Conservation (phyloP, 768 basidiomycete genomes). For the Ramaria sp. region DNA sequence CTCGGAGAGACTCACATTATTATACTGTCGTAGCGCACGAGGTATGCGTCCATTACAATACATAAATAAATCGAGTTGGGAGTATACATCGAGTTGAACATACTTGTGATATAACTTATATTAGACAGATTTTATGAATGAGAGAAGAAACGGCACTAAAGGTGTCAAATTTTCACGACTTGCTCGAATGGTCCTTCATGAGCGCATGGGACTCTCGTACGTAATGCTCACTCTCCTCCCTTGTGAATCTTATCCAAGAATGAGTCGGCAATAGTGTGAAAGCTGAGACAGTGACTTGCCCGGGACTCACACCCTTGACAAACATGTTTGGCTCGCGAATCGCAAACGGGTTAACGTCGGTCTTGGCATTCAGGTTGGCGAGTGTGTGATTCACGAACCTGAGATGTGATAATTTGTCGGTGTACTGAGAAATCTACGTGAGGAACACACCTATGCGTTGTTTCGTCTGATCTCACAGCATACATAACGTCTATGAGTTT, state of each 20-base stretch:
- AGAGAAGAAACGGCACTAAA: too few species aligned
- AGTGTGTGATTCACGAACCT: slow-evolving; percentile 93
- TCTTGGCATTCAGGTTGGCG: slow-evolving; percentile 66
- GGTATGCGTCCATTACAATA: too few species aligned
- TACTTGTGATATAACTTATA: too few species aligned
- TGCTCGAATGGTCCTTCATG: slow-evolving; percentile 25
- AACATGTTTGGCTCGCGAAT: slow-evolving; percentile 82
- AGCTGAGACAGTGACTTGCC: slow-evolving; percentile 34
- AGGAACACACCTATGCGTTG: slow-evolving; percentile 46
- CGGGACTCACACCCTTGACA: slow-evolving; percentile 65
- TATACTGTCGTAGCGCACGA: too few species aligned
- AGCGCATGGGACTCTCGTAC: slow-evolving; percentile 51
- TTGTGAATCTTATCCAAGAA: slow-evolving; percentile 46
- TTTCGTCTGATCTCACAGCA: slow-evolving; percentile 88
- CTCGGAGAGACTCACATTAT: too few species aligned
- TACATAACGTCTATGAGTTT: slow-evolving; percentile 83
- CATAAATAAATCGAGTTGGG: too few species aligned
- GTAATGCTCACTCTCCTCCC: slow-evolving; percentile 55
- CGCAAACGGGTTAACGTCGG: slow-evolving; percentile 86
- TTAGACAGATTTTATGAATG: too few species aligned
- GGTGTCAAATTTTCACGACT: not conserved
- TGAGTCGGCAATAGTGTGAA: not conserved
- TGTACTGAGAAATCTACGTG: not conserved
- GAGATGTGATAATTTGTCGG: not conserved
- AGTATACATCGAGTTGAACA: too few species aligned